Conservation (phyloP, 2,329 filamentous ascomycete species). For the Calonectria pseudoturangicola region DNA sequence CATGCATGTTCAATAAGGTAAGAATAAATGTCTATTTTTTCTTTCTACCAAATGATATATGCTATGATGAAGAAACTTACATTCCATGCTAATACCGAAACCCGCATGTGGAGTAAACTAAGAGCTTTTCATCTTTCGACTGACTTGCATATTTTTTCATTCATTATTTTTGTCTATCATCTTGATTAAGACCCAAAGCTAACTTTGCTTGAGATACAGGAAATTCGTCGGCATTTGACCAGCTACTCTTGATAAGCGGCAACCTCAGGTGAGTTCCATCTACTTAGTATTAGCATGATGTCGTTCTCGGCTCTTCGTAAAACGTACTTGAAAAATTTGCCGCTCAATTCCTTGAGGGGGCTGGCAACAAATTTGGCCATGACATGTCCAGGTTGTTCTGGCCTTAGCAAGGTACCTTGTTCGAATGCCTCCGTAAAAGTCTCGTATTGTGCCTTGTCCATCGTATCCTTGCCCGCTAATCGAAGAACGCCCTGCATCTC, state of each 20-base stretch:
- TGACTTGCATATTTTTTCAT: constrained; percentile 70
- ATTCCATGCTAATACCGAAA: constrained; percentile 89
- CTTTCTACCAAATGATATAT: constrained; percentile 47
- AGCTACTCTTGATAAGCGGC: constrained; percentile 69
- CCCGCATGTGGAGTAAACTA: constrained; percentile 78
- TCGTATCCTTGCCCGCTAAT: constrained; percentile 71
- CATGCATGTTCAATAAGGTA: constrained; percentile 47
- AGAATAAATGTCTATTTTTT: constrained; percentile 51
- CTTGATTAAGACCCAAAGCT: constrained; percentile 46
- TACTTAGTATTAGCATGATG: constrained; percentile 51
- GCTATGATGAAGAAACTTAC: constrained; percentile 79
- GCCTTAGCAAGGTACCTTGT: constrained; percentile 82
- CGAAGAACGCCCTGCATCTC: constrained; percentile 92
- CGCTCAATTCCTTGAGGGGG: constrained; percentile 81
- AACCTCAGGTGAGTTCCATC: constrained; percentile 68
- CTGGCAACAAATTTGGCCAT: constrained; percentile 86
- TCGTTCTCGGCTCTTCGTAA: constrained; percentile 12
- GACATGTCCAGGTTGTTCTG: constrained; percentile 89
- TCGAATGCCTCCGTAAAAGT: constrained; percentile 82
- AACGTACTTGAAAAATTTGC: constrained; percentile 82
- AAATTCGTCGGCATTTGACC: constrained; percentile 22
- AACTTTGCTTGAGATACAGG: constrained; percentile 52
- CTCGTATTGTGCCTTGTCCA: constrained; percentile 75
- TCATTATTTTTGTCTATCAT: constrained; percentile 49
- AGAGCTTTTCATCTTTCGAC: constrained; percentile 91